phyloP scores from a whole-genome alignment of 371 early-diverging fungal species.

The Dichotomocladium elegans region DNA sequence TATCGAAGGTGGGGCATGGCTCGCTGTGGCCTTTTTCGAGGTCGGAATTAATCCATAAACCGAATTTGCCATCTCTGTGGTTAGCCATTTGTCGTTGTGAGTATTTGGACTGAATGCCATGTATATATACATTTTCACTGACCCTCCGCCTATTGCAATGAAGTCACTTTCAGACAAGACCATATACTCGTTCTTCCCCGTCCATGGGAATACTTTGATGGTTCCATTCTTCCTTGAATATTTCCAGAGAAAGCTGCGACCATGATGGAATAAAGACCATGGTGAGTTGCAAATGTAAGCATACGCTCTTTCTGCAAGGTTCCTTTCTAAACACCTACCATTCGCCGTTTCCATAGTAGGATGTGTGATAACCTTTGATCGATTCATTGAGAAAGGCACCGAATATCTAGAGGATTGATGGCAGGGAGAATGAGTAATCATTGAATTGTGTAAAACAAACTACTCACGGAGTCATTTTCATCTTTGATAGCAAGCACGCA shows the following conservation, averaged over 20 bases:
- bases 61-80: conserved; percentile 77
- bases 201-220: conserved; percentile 71
- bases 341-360: conserved; percentile 90
- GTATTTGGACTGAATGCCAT: not conserved
- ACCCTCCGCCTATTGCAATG: conserved; percentile 92
- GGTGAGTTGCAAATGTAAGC: not conserved
- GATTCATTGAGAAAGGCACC: conserved; percentile 85
- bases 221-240: not conserved
- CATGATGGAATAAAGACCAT: not conserved
- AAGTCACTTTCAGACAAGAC: conserved; percentile 76
- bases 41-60: conserved; percentile 87
- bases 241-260: conserved; percentile 36
- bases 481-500: conserved; percentile 71
- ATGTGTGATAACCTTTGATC: conserved; percentile 50
- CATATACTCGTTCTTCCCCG: conserved; percentile 89
- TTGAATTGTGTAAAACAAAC: too few relatives aligned
- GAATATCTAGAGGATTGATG: conserved; percentile 73
- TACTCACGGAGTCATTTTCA: conserved; percentile 46
- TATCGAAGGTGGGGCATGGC: conserved; percentile 84
- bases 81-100: too few relatives aligned
- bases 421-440: too few relatives aligned
- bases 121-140: conserved; percentile 8
- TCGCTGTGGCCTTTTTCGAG: conserved; percentile 83
- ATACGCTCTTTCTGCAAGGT: not conserved
- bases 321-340: conserved; percentile 52